phyloP scores from a whole-genome alignment of 169 alveolate genomes.

The Plasmodium coatneyi region DNA sequence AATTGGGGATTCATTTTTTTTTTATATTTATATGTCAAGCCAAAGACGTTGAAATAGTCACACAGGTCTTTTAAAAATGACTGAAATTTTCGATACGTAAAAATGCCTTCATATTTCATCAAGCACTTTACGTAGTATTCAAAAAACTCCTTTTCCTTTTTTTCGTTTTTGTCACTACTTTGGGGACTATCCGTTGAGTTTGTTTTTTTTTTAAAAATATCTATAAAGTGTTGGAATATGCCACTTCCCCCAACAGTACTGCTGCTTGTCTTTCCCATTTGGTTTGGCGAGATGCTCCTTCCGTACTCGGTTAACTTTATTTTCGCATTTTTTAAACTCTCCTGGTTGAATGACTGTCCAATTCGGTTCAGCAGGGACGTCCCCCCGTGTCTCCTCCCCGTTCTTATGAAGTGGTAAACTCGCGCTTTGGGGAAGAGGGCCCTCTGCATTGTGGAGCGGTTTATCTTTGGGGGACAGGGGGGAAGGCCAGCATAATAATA shows the following conservation, averaged over 20 bases:
- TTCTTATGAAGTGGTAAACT: conserved; percentile 1
- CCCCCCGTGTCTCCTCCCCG: conserved; percentile 44
- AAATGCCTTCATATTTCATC: conserved; percentile 76
- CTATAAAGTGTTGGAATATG: conserved; percentile 62
- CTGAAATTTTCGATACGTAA: conserved; percentile 48
- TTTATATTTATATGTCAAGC: conserved; percentile 41
- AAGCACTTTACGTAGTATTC: conserved; percentile 42
- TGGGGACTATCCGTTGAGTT: conserved; percentile 16
- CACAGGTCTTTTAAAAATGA: conserved; percentile 34
- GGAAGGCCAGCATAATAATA: not conserved
- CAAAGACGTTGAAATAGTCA: conserved; percentile 27
- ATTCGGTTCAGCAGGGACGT: conserved; percentile 45
- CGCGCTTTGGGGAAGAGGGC: conserved; percentile 2
- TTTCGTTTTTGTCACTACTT: conserved; percentile 24
- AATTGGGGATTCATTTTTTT: conserved; percentile 63
- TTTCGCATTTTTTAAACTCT: conserved; percentile 42
- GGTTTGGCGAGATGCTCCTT: not conserved
- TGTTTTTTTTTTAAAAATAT: conserved; percentile 23
- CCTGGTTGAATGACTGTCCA: conserved; percentile 68
- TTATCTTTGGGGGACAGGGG: not conserved
- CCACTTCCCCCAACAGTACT: not conserved
- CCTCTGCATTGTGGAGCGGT: not conserved
- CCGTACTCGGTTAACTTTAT: conserved; percentile 9
- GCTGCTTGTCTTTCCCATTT: not conserved
- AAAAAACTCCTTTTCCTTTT: conserved; percentile 56